Evolutionary conservation across 305 asterid species (phyloP).

Genomic region (Withania somnifera): DNA sequence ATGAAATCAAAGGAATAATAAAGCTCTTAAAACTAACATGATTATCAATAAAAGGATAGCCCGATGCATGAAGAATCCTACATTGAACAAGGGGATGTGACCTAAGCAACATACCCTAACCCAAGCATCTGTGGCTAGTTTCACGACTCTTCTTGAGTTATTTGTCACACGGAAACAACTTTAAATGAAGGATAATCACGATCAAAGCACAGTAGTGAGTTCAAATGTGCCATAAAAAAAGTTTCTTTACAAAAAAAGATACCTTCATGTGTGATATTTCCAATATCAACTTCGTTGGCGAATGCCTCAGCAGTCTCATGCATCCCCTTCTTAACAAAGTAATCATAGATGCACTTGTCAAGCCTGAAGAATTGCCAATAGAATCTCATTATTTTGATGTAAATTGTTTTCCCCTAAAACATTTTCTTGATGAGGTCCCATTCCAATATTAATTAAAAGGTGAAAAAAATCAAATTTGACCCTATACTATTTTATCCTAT

Average conservation of each 20-base stretch:
- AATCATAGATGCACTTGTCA: constrained; percentile 38
- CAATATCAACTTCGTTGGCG: constrained; percentile 18
- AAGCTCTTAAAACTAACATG: neutral
- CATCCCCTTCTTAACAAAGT: constrained; percentile 29
- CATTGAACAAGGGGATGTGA: too few relatives aligned
- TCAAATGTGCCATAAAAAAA: neutral
- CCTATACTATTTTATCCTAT: neutral
- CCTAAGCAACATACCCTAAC: neutral
- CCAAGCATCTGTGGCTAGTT: neutral
- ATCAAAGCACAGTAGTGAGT: neutral
- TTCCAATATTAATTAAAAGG: neutral
- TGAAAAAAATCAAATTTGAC: neutral
- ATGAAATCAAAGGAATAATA: neutral
- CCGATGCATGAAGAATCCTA: neutral
- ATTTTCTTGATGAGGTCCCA: neutral
- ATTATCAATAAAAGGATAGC: neutral
- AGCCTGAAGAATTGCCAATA: constrained; percentile 17
- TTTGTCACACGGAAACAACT: neutral
- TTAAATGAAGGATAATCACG: neutral
- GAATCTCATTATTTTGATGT: neutral
- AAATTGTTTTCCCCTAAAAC: neutral
- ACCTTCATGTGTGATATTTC: constrained; percentile 15
- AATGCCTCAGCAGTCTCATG: constrained; percentile 24
- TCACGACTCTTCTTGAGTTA: neutral
- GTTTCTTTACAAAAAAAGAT: neutral